Evolutionary conservation across 441 rosid species (phyloP).

Genomic region (Aquilaria agallochum): DNA sequence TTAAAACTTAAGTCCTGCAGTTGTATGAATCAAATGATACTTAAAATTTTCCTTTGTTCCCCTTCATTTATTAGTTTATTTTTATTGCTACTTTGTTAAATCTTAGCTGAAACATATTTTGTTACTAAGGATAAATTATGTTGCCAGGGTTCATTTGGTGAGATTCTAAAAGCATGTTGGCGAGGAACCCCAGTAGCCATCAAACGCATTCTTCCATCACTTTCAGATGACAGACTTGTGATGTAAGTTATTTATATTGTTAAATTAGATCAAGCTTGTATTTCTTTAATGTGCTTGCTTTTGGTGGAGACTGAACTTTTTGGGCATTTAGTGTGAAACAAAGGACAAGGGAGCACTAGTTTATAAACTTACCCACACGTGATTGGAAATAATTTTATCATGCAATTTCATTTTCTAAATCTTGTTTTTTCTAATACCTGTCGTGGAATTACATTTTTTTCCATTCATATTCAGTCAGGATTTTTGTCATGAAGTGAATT

Average conservation of each 20-base stretch:
- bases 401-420: background rate
- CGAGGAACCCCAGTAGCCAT: constrained; percentile 95
- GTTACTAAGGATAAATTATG: constrained; percentile 23
- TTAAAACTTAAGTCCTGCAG: too few species aligned
- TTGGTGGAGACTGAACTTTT: too few species aligned
- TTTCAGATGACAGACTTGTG: constrained; percentile 94
- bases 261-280: background rate
- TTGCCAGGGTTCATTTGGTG: constrained; percentile 87
- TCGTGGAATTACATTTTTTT: background rate
- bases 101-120: constrained; percentile 6
- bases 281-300: background rate
- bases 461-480: constrained; percentile 65
- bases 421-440: constrained; percentile 1
- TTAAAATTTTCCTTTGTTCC: background rate
- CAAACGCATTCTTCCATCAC: constrained; percentile 89
- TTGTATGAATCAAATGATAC: background rate
- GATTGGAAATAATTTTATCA: background rate
- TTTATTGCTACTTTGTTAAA: background rate
- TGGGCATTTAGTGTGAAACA: background rate
- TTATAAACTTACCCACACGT: background rate
- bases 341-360: background rate
- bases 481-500: constrained; percentile 91
- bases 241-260: constrained; percentile 45
- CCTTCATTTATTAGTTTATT: too few species aligned
- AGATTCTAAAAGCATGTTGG: constrained; percentile 85